Base-by-base conservation (phyloP, 345 rosid species). In the Boechera retrofracta region DNA sequence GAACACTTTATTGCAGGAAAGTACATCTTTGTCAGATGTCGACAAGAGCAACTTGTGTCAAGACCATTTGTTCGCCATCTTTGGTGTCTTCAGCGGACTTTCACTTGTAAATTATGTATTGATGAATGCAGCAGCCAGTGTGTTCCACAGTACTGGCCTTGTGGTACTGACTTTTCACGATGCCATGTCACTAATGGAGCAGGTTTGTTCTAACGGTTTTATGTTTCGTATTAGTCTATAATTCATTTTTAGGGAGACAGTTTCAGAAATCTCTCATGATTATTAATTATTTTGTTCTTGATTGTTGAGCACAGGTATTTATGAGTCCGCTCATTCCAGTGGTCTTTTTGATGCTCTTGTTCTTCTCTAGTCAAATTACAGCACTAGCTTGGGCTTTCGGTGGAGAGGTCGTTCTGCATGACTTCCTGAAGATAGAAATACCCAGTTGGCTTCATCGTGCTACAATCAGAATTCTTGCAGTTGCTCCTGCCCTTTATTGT, bases 391-490 rank as follows among this genome's bases (percentile, higher is more conserved):
- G 99, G 99, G 86, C 90, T 81, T 76, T 83, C 8, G 86, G 93
- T 31, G 95, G 97, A 59, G 93, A 85, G 84, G 87, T 82, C 4
- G 84, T 96, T 79, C 73, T 96, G 67, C 89, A 88, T 45, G 87
- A 84, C 78, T 91, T 96, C 69, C 91, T 96, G 64, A 74, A 85
- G 72, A 84, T 96, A 75, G 92, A 91, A 71, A 86, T 93, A 64
- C 99, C 99, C 26, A 77, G 83, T 82, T 96, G 97, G 99, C 96
- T 96, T 72, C 97, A 91, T 81, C 90, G 85, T 65, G 93, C 86
- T 67, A 88, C 97, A 39, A 83, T 91, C 77, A 87, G 98, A 87
- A 79, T 87, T 74, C 68, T 93, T 47, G 91, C 96, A 41, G 87
- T 91, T 68, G 82, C 91, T 64, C 97, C 96, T n/a, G 93, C 95